These are phyloP conservation scores for Helianthus tuberosus DNA, from an alignment of 129 eudicot genomes.

Conservation along the genomic window DNA sequence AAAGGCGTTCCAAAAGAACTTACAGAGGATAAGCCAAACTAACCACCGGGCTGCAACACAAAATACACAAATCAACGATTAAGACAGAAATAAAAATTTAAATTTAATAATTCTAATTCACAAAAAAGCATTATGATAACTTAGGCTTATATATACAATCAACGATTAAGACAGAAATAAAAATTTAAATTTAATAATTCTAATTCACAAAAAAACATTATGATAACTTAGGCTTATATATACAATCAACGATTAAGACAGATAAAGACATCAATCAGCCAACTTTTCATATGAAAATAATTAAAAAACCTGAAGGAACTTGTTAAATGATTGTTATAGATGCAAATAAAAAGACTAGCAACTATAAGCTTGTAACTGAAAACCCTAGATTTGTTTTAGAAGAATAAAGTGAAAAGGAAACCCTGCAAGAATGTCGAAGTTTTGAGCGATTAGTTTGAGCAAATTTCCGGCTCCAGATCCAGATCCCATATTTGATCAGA, in stretches of 20 bases:
- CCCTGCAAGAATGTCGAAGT: slow-evolving; percentile 96
- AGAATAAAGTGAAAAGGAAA: slow-evolving; percentile 3
- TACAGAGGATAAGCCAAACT: slow-evolving; percentile 92
- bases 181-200: too few relatives aligned
- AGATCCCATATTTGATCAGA: slow-evolving; percentile 52
- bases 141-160: neutral
- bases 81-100: too few relatives aligned
- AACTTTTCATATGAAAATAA: too few relatives aligned
- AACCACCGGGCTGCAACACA: slow-evolving; percentile 88
- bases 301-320: too few relatives aligned
- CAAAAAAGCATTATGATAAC: neutral
- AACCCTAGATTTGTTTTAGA: neutral
- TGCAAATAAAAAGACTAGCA: neutral
- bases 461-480: slow-evolving; percentile 71
- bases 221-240: neutral
- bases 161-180: neutral
- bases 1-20: slow-evolving; percentile 35
- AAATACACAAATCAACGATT: slow-evolving; percentile 22
- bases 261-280: neutral
- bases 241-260: neutral
- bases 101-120: neutral
- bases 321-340: too few relatives aligned
- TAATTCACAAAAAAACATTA: neutral
- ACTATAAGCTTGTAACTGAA: neutral
- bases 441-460: slow-evolving; percentile 64